A percentile compares a stretch with the other conserved stretches of the same genome.
These are phyloP conservation scores for Botrytis cinerea DNA, from an alignment of 2,329 filamentous ascomycete species.

Conservation along the genomic window DNA sequence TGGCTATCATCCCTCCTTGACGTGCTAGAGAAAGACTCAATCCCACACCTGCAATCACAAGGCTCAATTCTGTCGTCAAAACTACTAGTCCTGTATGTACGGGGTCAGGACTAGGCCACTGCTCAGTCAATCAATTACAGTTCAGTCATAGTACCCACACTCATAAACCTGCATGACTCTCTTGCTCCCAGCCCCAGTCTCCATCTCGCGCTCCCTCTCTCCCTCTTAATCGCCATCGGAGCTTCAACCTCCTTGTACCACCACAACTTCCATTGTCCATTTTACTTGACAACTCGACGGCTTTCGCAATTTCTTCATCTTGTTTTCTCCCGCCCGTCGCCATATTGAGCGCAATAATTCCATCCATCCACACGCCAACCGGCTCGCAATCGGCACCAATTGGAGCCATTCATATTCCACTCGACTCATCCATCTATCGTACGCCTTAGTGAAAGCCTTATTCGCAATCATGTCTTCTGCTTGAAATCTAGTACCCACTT, in stretches of 20 bases:
- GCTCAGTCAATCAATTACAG: not conserved
- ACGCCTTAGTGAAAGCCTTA: constrained; percentile 8
- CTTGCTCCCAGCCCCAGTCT: not conserved
- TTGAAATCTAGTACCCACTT: constrained; percentile 20
- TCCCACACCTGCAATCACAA: not conserved
- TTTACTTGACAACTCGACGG: not conserved
- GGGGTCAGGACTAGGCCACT: not conserved
- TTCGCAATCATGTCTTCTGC: constrained; percentile 18
- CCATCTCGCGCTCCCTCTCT: not conserved
- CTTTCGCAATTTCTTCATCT: too few species aligned
- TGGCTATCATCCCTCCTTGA: not conserved
- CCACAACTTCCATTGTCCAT: not conserved
- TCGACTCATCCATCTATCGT: constrained; percentile 1
- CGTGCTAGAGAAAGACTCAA: not conserved
- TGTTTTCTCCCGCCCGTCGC: not conserved
- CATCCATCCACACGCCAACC: not conserved
- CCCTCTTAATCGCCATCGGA: constrained; percentile 12
- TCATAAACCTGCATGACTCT: constrained; percentile 1
- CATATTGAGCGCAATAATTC: too few species aligned
- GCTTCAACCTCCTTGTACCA: constrained; percentile 20
- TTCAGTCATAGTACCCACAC: not conserved
- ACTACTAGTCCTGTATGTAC: not conserved
- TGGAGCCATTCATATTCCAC: not conserved
- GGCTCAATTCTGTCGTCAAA: not conserved
- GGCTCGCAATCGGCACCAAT: too few species aligned